Percentiles rank a stretch among this genome's conserved stretches.
These are phyloP conservation scores for Globisporangium paddicum DNA, from an alignment of 352 stramenopile species.

Conservation along the genomic window DNA sequence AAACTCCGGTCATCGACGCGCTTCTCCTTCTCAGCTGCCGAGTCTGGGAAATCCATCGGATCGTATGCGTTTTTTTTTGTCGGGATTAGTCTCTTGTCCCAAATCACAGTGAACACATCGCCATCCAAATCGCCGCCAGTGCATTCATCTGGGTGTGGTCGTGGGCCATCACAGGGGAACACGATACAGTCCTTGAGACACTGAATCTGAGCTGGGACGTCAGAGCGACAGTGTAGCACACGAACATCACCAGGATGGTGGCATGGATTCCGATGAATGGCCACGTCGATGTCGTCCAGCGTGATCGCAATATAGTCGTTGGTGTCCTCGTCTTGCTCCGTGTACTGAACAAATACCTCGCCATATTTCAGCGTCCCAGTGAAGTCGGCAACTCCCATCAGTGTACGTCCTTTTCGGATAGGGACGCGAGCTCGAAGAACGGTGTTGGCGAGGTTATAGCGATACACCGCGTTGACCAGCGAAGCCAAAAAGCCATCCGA, in stretches of 20 bases:
- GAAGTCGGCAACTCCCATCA: conserved; percentile 85
- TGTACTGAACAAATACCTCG: conserved; percentile 78
- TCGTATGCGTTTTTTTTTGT: conserved; percentile 27
- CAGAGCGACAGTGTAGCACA: conserved; percentile 42
- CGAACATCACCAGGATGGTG: conserved; percentile 77
- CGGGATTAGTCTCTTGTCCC: conserved; percentile 70
- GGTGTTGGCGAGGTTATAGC: conserved; percentile 67
- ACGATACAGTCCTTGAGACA: conserved; percentile 67
- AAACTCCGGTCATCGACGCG: conserved; percentile 39
- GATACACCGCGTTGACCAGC: conserved; percentile 54
- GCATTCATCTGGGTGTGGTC: conserved; percentile 75
- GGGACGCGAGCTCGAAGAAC: conserved; percentile 71
- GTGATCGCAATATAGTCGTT: conserved; percentile 10
- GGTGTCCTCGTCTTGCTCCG: conserved; percentile 30
- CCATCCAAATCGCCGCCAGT: conserved; percentile 79
- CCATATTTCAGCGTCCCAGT: conserved; percentile 60
- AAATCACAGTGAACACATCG: conserved; percentile 80
- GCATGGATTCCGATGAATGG: conserved; percentile 71
- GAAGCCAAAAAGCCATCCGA: conserved; percentile 42
- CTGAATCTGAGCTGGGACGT: conserved; percentile 42
- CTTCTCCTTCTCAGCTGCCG: conserved; percentile 21
- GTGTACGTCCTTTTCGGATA: conserved; percentile 51
- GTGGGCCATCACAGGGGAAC: conserved; percentile 61
- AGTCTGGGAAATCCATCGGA: conserved; percentile 39
- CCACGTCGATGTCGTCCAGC: conserved; percentile 44